Evolutionary conservation across 495 filamentous ascomycete species (phyloP).

Genomic region (Aspergillus ellipticus): DNA sequence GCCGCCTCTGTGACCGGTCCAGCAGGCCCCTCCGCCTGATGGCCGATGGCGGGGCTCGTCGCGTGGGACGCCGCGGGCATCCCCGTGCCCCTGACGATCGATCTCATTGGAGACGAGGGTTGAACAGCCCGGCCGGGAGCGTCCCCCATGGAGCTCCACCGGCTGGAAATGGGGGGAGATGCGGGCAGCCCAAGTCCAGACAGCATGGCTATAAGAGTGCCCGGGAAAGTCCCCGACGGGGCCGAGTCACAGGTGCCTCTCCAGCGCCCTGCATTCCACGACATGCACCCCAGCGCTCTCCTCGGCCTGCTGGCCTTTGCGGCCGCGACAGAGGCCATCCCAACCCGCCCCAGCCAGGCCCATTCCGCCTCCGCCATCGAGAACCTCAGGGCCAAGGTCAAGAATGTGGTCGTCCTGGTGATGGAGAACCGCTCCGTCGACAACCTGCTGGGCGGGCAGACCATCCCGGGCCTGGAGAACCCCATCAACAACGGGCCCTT

Average conservation of each 20-base stretch:
- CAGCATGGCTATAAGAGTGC: neutral
- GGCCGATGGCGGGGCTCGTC: too few species aligned
- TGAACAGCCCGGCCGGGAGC: too few species aligned
- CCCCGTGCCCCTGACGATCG: too few species aligned
- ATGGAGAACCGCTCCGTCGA: slow-evolving; percentile 48
- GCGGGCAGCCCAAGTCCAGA: too few species aligned
- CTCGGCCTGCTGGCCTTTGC: slow-evolving; percentile 36
- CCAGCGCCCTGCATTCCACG: neutral
- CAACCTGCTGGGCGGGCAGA: slow-evolving; percentile 43
- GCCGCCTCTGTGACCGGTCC: too few species aligned
- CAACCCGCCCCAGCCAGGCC: slow-evolving; percentile 14
- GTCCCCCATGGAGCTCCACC: too few species aligned
- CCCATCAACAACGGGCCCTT: slow-evolving; percentile 42
- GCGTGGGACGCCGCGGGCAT: too few species aligned
- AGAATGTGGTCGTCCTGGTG: slow-evolving; percentile 44
- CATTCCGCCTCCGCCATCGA: slow-evolving; percentile 23
- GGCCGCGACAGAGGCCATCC: slow-evolving; percentile 27
- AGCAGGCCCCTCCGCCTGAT: too few species aligned
- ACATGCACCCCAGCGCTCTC: slow-evolving; percentile 33
- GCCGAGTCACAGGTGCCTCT: neutral
- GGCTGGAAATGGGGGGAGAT: too few species aligned
- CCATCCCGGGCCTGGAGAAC: slow-evolving; percentile 35
- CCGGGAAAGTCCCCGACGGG: too few species aligned
- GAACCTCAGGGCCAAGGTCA: slow-evolving; percentile 40
- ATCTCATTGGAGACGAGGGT: too few species aligned